Conservation (phyloP, 164 flowering plant species). For the Vitis rotundifolia region DNA sequence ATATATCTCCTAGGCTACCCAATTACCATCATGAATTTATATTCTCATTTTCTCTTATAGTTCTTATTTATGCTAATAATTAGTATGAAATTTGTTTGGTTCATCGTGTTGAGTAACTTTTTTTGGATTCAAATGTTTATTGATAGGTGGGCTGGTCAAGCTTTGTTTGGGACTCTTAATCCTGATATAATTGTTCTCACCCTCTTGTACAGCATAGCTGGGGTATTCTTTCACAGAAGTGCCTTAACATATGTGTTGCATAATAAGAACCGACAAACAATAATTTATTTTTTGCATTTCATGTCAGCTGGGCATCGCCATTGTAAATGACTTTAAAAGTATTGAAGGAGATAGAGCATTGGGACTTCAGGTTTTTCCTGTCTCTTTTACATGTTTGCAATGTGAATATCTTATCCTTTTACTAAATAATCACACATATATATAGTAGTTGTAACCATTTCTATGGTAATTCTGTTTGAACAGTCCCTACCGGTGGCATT, state of each 20-base stretch:
- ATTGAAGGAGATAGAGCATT: constrained; percentile 87
- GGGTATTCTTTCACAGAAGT: constrained; percentile 49
- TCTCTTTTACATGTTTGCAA: neutral
- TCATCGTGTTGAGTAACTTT: neutral
- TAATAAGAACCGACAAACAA: neutral
- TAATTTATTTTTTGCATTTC: constrained; percentile 9
- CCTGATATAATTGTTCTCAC: constrained; percentile 83
- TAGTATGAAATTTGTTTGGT: neutral
- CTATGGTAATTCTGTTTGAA: constrained; percentile 11
- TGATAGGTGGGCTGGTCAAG: constrained; percentile 99
- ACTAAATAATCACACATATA: neutral
- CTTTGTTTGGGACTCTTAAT: constrained; percentile 90
- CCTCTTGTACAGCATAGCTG: constrained; percentile 90
- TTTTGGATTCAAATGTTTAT: constrained; percentile 1
- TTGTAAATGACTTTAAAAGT: constrained; percentile 95
- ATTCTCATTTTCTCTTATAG: neutral
- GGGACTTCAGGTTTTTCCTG: constrained; percentile 75
- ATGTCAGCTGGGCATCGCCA: constrained; percentile 87
- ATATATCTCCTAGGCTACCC: too few relatives aligned
- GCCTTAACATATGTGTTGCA: neutral
- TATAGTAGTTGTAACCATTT: neutral
- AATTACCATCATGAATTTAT: too few relatives aligned
- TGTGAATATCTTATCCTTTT: neutral
- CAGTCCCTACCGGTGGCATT: constrained; percentile 97
- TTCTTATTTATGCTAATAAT: neutral